phyloP scores from a whole-genome alignment of 108 stramenopile genomes.

The Cylindrotheca fusiformis region DNA sequence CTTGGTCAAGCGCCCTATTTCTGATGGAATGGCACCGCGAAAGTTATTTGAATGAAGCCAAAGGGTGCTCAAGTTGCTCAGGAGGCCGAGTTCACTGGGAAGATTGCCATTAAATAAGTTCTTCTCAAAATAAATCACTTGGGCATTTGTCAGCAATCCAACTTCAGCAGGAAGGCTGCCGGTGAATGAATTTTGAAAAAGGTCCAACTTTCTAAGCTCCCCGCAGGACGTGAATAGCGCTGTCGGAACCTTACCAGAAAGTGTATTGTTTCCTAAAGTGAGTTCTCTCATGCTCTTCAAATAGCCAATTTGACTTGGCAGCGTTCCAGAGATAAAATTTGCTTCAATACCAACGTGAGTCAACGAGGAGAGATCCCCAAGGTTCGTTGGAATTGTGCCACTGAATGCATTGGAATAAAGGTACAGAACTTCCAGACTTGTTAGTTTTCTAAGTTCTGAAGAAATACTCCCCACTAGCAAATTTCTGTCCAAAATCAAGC shows the following conservation, averaged over 20 bases:
- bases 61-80: constrained; percentile 26
- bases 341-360: neutral
- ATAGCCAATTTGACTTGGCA: constrained; percentile 42
- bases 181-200: constrained; percentile 21
- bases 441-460: constrained; percentile 23
- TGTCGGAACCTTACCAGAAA: constrained; percentile 36
- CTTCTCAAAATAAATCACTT: constrained; percentile 28
- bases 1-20: constrained; percentile 27
- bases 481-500: constrained; percentile 29
- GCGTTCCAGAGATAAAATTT: constrained; percentile 30
- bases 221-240: constrained; percentile 26
- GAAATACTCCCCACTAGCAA: constrained; percentile 18
- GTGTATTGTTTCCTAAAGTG: constrained; percentile 7
- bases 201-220: constrained; percentile 20
- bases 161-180: constrained; percentile 51
- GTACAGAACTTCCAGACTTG: neutral
- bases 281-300: neutral
- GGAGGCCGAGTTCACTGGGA: constrained; percentile 29
- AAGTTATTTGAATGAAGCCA: constrained; percentile 43
- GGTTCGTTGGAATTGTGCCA: constrained; percentile 12
- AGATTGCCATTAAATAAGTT: constrained; percentile 14
- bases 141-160: constrained; percentile 47
- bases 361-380: constrained; percentile 7
- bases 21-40: constrained; percentile 44
- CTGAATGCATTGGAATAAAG: constrained; percentile 4